A percentile compares a stretch with the other conserved stretches of the same genome.
Conservation (phyloP, 1,284 basidiomycete species). For the Peniophora sp. region DNA sequence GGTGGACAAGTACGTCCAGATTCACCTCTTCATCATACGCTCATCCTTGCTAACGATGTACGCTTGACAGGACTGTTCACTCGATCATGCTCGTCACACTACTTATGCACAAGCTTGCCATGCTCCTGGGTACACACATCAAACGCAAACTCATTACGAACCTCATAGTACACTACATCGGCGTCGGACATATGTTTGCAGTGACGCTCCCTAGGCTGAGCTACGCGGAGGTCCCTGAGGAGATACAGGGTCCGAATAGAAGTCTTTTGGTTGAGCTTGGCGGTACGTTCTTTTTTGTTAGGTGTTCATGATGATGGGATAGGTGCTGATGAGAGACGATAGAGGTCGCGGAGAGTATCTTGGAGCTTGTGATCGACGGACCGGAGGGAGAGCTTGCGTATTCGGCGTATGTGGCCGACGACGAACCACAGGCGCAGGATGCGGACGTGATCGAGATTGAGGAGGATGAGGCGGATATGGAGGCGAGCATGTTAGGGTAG, state of each 20-base stretch:
- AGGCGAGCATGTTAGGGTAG: constrained; percentile 23
- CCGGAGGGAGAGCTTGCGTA: constrained; percentile 69
- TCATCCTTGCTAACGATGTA: background rate
- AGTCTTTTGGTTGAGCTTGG: constrained; percentile 38
- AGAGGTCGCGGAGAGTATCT: constrained; percentile 63
- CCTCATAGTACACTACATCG: constrained; percentile 48
- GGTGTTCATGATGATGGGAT: background rate
- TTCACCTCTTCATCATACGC: background rate
- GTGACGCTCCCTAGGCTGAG: constrained; percentile 69
- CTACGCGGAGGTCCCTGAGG: constrained; percentile 62
- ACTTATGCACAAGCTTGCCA: constrained; percentile 49
- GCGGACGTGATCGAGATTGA: constrained; percentile 36
- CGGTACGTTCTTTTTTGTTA: constrained; percentile 31
- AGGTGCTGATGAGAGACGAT: background rate
- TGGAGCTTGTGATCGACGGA: constrained; percentile 69
- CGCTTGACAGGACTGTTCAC: background rate
- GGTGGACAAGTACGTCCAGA: constrained; percentile 34
- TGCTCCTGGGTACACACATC: constrained; percentile 42
- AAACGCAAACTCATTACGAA: constrained; percentile 44
- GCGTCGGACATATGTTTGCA: constrained; percentile 69
- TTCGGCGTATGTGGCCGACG: constrained; percentile 37
- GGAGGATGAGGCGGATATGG: constrained; percentile 36
- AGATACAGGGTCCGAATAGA: constrained; percentile 38
- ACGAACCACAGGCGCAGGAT: constrained; percentile 22
- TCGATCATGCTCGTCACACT: constrained; percentile 38